These are phyloP conservation scores for Pseudogymnoascus sp. DNA, from an alignment of 2,329 filamentous ascomycete species.

Conservation along the genomic window DNA sequence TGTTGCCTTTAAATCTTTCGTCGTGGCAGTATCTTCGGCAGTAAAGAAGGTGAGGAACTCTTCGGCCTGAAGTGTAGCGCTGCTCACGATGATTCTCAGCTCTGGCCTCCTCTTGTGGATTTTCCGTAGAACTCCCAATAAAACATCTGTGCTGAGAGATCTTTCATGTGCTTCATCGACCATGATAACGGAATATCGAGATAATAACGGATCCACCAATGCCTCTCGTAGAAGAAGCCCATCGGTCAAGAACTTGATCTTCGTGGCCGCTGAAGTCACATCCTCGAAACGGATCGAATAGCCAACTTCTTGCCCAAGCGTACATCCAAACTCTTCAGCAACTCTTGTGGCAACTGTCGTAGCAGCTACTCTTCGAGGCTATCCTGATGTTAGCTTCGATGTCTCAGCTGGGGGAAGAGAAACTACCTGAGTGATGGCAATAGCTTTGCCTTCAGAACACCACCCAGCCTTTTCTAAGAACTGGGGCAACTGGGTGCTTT, in stretches of 20 bases:
- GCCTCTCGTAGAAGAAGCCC: slow-evolving; percentile 86
- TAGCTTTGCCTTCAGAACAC: slow-evolving; percentile 73
- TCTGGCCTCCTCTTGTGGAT: slow-evolving; percentile 74
- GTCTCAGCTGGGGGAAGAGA: slow-evolving; percentile 9
- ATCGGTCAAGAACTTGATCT: slow-evolving; percentile 93
- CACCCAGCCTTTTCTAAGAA: slow-evolving; percentile 84
- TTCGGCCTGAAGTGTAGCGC: slow-evolving; percentile 86
- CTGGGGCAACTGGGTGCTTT: slow-evolving; percentile 92
- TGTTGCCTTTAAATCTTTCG: slow-evolving; percentile 15
- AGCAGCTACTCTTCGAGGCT: slow-evolving; percentile 85
- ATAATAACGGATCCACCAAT: slow-evolving; percentile 83
- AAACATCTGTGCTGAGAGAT: slow-evolving; percentile 83
- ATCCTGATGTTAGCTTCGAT: background rate
- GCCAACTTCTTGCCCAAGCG: slow-evolving; percentile 82
- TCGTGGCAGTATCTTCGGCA: slow-evolving; percentile 24
- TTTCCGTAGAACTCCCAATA: slow-evolving; percentile 87
- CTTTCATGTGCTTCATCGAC: slow-evolving; percentile 95
- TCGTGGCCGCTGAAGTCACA: slow-evolving; percentile 74
- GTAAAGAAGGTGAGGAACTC: slow-evolving; percentile 75
- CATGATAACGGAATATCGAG: slow-evolving; percentile 92
- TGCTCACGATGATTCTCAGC: slow-evolving; percentile 82
- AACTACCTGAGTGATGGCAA: slow-evolving; percentile 82
- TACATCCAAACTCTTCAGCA: slow-evolving; percentile 80
- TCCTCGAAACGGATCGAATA: slow-evolving; percentile 93
- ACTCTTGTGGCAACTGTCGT: slow-evolving; percentile 84